Conservation (phyloP, 768 basidiomycete species). For the Phlebiopsis flavidoalba region DNA sequence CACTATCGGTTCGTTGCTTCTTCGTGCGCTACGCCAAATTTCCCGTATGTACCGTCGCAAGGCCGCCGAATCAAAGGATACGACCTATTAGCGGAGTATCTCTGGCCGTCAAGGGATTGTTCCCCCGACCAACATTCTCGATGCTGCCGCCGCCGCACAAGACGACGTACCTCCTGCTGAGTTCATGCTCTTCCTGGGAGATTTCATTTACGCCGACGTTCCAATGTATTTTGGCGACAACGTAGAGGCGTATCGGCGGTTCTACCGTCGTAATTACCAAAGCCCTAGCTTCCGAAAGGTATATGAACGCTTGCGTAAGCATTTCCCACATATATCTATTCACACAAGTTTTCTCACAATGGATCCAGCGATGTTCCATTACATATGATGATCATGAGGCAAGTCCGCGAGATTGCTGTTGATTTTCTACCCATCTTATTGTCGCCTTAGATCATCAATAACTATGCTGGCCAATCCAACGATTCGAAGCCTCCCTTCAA, state of each 20-base stretch:
- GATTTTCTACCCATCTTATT: too few relatives aligned
- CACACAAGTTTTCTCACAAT: neutral
- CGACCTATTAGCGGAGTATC: slow-evolving; percentile 54
- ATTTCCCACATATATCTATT: neutral
- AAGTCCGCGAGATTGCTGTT: neutral
- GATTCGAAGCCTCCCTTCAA: slow-evolving; percentile 48
- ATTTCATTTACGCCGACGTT: slow-evolving; percentile 74
- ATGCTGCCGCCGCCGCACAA: slow-evolving; percentile 7
- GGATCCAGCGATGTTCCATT: slow-evolving; percentile 53
- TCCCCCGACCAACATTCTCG: neutral
- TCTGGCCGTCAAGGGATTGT: slow-evolving; percentile 29
- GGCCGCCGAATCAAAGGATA: slow-evolving; percentile 55
- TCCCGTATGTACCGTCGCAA: slow-evolving; percentile 60
- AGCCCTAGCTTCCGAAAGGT: slow-evolving; percentile 61
- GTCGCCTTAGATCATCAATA: slow-evolving; percentile 51
- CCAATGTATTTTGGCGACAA: slow-evolving; percentile 58
- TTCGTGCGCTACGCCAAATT: slow-evolving; percentile 66
- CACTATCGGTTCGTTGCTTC: slow-evolving; percentile 68
- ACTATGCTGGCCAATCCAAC: slow-evolving; percentile 55
- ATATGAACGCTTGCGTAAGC: slow-evolving; percentile 66
- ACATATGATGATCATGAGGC: slow-evolving; percentile 76
- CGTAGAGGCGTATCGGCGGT: slow-evolving; percentile 52
- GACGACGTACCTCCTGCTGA: slow-evolving; percentile 32
- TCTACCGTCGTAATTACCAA: slow-evolving; percentile 64
- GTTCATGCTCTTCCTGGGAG: slow-evolving; percentile 68